Evolutionary conservation across 805 yeast genomes (phyloP), one percentile per base, ranked within the genome.

Genomic region (Metschnikowia vanudenii): DNA sequence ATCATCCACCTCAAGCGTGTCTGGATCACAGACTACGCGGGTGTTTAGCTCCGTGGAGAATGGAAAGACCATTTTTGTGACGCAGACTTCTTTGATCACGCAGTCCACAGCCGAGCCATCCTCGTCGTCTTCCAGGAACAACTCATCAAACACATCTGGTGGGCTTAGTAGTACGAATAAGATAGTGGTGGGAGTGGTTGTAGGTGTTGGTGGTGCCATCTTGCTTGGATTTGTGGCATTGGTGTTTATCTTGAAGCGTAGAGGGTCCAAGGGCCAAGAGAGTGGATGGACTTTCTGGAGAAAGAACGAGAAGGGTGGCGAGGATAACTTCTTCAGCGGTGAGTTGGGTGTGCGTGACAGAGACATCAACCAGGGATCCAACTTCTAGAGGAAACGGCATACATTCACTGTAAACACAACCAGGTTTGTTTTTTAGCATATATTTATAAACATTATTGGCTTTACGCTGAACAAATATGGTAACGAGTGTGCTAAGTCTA

Each of bases 201-300:
- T 73, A 9, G 76, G 76, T 35, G 74, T 73, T 14, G 76, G 76
- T 38, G 76, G 76, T 9, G 59, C 74, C 6, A 58, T 73, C 34
- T 57, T 73, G 42, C 24, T 71, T 11, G 75, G 68, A 6, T 55
- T 72, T 22, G 49, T 64, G 2, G 71, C 61, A 0, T 55, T 68
- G 16, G 58, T 71, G 34, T 71, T 64, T 59, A 58, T 61, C 53
- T 55, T 69, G 45, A 69, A 63, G 59, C 64, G 58, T 52, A 69
- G 70, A 58, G 55, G 63, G 20, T 62, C 59, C 47, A 61, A 58
- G 42, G 63, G 55, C 38, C 51, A 47, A 16, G 53, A 51, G 43
- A 53, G 55, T 28, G 69, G 74, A 19, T 73, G 77, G 77, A 73
- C 77, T 3, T 73, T 73, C 65, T 73, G 77, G 77, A 65, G 76